Conservation (phyloP, 139 green algal genomes). For the Micractinium sp. region DNA sequence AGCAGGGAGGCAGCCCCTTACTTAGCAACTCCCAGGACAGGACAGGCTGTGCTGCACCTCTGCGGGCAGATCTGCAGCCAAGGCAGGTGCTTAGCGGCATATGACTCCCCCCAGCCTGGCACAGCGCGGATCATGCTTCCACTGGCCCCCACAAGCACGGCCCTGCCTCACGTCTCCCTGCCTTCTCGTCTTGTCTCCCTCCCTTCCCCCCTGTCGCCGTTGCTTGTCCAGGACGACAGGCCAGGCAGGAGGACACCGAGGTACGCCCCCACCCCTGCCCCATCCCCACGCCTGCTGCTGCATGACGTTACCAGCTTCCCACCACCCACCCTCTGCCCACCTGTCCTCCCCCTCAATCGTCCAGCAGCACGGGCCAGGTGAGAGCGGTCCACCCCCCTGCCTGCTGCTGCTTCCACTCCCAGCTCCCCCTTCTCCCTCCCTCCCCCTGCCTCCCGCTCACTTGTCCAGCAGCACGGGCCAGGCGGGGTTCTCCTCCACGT, state of each 20-base stretch:
- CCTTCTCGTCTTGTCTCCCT: too few species aligned
- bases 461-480: slow-evolving; percentile 65
- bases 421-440: neutral
- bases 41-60: neutral
- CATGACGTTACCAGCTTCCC: too few species aligned
- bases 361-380: slow-evolving; percentile 68
- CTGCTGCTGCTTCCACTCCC: neutral
- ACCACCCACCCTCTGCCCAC: neutral
- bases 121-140: too few species aligned
- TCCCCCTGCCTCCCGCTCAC: neutral
- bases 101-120: too few species aligned
- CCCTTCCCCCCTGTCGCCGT: too few species aligned
- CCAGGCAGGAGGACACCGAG: too few species aligned
- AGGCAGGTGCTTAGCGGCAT: neutral
- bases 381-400: too few species aligned
- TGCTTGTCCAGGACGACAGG: too few species aligned
- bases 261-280: too few species aligned
- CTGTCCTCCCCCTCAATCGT: neutral
- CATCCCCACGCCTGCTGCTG: neutral
- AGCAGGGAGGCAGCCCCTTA: neutral
- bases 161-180: too few species aligned
- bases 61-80: neutral
- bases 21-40: too few species aligned
- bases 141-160: too few species aligned
- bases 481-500: slow-evolving; percentile 68